Base-by-base conservation (phyloP, 805 yeast genomes). In the Cyberlindnera mrakii region DNA sequence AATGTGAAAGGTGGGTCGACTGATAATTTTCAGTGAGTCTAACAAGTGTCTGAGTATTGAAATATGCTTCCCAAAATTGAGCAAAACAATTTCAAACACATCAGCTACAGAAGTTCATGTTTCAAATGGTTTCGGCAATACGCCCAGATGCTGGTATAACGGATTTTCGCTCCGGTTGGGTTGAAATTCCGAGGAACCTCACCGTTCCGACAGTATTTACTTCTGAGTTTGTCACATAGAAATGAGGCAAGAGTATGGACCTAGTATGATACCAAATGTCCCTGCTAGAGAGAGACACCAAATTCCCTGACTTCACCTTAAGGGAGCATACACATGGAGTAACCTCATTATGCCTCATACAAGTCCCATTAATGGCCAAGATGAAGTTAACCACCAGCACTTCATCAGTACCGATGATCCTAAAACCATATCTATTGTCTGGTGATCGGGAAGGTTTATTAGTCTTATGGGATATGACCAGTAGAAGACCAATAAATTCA, bases 401-500 rank as follows among this genome's bases (percentile, higher is more conserved):
- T 16, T n/a, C 14, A 14, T 13, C 25, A 30, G 5, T 32, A 16
- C 9, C 33, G 8, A 35, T 39, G 39, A 36, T 39, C 4, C 37
- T 44, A n/a, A 50, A 47, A 40, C 53, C 53, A 4, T 47, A 37
- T 19, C 41, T 47, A 14, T 7, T 50, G 6, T 43, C 50, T 13
- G 53, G 50, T 6, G 53, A 50, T 40, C 51, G 47, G 15, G 23
- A 25, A 16, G 53, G 53, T 4, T 23, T 30, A 9, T 35, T 47
- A 11, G 35, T 39, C 4, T 27, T 50, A 5, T 54, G 95, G 95
- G 74, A 78, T 43, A 47, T 85, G 7, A 54, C 61, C 1, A 68
- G 76, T 0, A 64, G 79, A 33, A 60, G 93, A 37, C 84, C 88
- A 0, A 37, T 71, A 2, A 71, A 70, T 0, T 63, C 71, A 1